phyloP scores from a whole-genome alignment of 805 yeast genomes.

The Sugiyamaella boreocaroliniensis region DNA sequence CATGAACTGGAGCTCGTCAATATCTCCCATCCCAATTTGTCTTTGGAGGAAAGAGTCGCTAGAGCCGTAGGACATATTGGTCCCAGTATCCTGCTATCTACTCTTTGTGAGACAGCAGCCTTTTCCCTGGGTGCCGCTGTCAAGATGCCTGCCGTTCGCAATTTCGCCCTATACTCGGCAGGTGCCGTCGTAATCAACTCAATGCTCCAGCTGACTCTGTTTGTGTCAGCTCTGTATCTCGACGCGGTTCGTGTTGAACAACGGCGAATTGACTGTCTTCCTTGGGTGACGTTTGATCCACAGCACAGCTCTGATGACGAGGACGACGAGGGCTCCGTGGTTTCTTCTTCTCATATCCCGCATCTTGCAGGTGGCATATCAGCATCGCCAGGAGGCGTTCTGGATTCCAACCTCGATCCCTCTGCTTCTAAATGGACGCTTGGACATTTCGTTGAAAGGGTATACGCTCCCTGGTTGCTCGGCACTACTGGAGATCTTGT shows the following conservation, averaged over 20 bases:
- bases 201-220: slow-evolving; percentile 70
- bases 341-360: slow-evolving; percentile 9
- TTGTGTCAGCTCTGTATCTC: slow-evolving; percentile 61
- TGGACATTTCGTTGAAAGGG: slow-evolving; percentile 33
- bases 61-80: slow-evolving; percentile 68
- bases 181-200: slow-evolving; percentile 77
- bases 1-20: slow-evolving; percentile 64
- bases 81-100: slow-evolving; percentile 76
- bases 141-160: slow-evolving; percentile 92
- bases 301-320: slow-evolving; percentile 11
- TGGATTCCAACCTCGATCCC: slow-evolving; percentile 24
- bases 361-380: neutral
- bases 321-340: slow-evolving; percentile 12
- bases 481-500: slow-evolving; percentile 15
- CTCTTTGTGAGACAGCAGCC: slow-evolving; percentile 71
- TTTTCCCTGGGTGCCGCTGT: slow-evolving; percentile 74
- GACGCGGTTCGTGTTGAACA: slow-evolving; percentile 59
- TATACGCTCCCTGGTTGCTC: slow-evolving; percentile 57
- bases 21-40: slow-evolving; percentile 39
- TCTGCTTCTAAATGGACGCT: slow-evolving; percentile 30
- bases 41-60: slow-evolving; percentile 54
- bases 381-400: slow-evolving; percentile 5
- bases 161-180: slow-evolving; percentile 87
- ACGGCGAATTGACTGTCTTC: slow-evolving; percentile 53
- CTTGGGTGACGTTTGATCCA: slow-evolving; percentile 40